These are phyloP conservation scores for Ramaria sp. DNA, from an alignment of 768 basidiomycete genomes.

Conservation along the genomic window DNA sequence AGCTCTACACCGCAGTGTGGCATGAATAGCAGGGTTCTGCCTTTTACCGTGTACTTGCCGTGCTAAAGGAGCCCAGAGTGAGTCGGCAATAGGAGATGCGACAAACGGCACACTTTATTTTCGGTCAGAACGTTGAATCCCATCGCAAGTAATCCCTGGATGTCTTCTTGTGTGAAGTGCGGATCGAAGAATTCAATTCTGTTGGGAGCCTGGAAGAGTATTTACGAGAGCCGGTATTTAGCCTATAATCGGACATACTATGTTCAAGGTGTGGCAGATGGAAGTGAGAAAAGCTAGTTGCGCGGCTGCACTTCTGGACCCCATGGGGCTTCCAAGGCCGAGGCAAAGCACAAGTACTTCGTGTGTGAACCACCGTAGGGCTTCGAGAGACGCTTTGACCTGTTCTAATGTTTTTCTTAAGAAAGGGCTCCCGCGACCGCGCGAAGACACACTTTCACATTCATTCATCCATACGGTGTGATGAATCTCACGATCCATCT, in stretches of 20 bases:
- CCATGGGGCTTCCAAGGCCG: constrained; percentile 62
- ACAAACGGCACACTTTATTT: constrained; percentile 35
- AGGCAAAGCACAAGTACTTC: constrained; percentile 43
- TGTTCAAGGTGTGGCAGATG: constrained; percentile 39
- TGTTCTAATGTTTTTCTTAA: constrained; percentile 24
- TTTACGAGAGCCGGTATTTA: constrained; percentile 5
- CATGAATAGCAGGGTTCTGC: constrained; percentile 63
- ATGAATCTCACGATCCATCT: constrained; percentile 35
- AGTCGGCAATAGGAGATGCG: constrained; percentile 8
- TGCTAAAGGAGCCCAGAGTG: constrained; percentile 19
- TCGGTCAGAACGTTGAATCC: constrained; percentile 28
- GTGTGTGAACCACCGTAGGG: constrained; percentile 15
- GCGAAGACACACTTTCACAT: constrained; percentile 39
- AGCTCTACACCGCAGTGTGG: constrained; percentile 68
- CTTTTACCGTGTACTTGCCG: constrained; percentile 20
- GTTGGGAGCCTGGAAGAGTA: constrained; percentile 30
- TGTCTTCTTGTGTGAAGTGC: constrained; percentile 56
- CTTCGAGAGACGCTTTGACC: constrained; percentile 23
- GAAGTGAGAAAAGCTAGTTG: constrained; percentile 60
- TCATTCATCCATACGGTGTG: constrained; percentile 43
- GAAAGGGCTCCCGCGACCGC: background rate
- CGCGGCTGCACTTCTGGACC: constrained; percentile 48
- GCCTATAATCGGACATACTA: constrained; percentile 40
- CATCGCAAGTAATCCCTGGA: constrained; percentile 32
- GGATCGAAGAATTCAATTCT: constrained; percentile 58